Evolutionary conservation across 2,329 filamentous ascomycete species (phyloP).

Genomic region (Dactylellina cionopaga): DNA sequence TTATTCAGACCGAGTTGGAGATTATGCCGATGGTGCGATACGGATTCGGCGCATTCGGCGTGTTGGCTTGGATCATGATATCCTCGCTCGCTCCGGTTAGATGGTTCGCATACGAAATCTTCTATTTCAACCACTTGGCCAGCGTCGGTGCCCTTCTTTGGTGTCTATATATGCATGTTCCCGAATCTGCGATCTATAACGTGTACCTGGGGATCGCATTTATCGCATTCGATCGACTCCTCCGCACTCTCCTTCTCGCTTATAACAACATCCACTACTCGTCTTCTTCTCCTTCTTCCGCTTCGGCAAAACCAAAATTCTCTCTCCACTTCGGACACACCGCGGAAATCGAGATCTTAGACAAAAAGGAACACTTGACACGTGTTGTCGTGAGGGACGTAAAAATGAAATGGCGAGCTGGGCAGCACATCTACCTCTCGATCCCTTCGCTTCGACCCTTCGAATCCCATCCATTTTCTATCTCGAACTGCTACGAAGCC

Average conservation of each 20-base stretch:
- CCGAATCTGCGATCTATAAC: slow-evolving; percentile 69
- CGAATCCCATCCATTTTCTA: slow-evolving; percentile 95
- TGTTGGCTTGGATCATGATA: slow-evolving; percentile 73
- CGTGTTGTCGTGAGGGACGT: slow-evolving; percentile 40
- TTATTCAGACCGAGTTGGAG: slow-evolving; percentile 69
- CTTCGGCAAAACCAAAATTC: slow-evolving; percentile 3
- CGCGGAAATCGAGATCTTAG: slow-evolving; percentile 43
- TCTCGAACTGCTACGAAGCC: slow-evolving; percentile 70
- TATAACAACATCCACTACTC: slow-evolving; percentile 35
- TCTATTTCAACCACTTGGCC: slow-evolving; percentile 74
- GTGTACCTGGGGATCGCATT: slow-evolving; percentile 74
- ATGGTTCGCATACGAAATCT: slow-evolving; percentile 74
- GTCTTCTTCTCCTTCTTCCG: background rate
- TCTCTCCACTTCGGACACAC: slow-evolving; percentile 40
- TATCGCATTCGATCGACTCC: slow-evolving; percentile 70
- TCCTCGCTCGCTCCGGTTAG: slow-evolving; percentile 73
- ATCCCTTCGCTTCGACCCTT: slow-evolving; percentile 92
- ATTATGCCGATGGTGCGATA: slow-evolving; percentile 74
- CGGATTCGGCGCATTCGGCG: slow-evolving; percentile 73
- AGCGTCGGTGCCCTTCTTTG: slow-evolving; percentile 72
- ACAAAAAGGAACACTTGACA: slow-evolving; percentile 40
- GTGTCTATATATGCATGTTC: slow-evolving; percentile 72
- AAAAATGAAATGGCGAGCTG: slow-evolving; percentile 89
- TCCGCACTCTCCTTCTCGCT: slow-evolving; percentile 11
- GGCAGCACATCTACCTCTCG: slow-evolving; percentile 92